Evolutionary conservation across 495 filamentous ascomycete species (phyloP), one percentile per base, ranked within the genome.

Genomic region (Sphaerosporella brunnea): DNA sequence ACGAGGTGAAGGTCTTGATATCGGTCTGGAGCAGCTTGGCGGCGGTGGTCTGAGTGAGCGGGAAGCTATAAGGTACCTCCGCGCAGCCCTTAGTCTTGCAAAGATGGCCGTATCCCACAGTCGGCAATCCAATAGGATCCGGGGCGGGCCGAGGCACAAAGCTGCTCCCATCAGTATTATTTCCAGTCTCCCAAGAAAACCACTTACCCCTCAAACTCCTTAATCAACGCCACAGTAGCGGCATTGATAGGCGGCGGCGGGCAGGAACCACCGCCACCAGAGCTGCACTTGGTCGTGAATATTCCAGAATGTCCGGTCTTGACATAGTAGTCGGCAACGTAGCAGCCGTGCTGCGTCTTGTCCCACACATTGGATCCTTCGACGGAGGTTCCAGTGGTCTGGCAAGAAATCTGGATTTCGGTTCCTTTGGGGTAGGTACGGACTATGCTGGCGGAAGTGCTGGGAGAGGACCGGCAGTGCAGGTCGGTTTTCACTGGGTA

Each of bases 81-180:
- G 62, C 45, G 63, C 69, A 71, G 11, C 53, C 53, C 11, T 52
- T 45, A 9, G 62, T 61, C 42, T 48, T 28, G 61, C 68, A 73
- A 11, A 69, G 63, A 51, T 73, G 70, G 37, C 70, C 70, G 51
- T 72, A 73, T 24, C 70, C 70, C 15, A 73, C 61, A 23, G 68
- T 73, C 0, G 68, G 66, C 34, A 68, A 56, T 24, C 67, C 67
- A 47, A 62, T 64, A 11, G 66, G 64, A 45, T 73, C 68, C 23
- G 56, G 60, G 41, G 62, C 62, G 13, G 58, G 54, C 16, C 24
- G 49, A 7, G 63, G 44, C 19, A 58, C 46, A 45, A 61, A 68
- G 7, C 60, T n/a, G n/a, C n/a, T n/a, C n/a, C n/a, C n/a, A n/a
- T n/a, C n/a, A n/a, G n/a, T n/a, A n/a, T n/a, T n/a, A n/a, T n/a